A percentile compares a stretch with the other conserved stretches of the same genome.
Conservation (phyloP, 2,329 filamentous ascomycete genomes). For the Xenoacremonium recifei region DNA sequence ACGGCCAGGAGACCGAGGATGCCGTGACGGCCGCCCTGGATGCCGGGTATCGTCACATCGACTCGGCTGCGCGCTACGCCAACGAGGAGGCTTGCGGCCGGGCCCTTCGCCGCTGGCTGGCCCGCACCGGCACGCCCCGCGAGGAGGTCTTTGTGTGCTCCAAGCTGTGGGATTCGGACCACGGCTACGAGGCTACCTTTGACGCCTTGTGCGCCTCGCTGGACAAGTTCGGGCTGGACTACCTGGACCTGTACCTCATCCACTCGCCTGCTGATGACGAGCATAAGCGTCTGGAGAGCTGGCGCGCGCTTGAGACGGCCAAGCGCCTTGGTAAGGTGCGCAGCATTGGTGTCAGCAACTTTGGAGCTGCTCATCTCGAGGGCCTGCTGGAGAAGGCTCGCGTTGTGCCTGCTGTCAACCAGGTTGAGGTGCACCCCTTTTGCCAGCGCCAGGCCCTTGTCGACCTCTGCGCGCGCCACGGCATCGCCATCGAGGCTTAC, state of each 20-base stretch:
- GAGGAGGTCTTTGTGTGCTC: conserved; percentile 67
- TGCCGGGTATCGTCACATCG: conserved; percentile 54
- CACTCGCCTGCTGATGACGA: conserved; percentile 67
- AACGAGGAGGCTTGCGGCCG: conserved; percentile 69
- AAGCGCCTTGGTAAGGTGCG: conserved; percentile 61
- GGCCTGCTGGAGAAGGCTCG: conserved; percentile 55
- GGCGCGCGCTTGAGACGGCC: conserved; percentile 69
- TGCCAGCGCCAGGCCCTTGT: conserved; percentile 61
- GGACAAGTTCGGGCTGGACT: conserved; percentile 62
- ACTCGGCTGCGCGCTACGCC: conserved; percentile 57
- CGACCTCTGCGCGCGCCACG: conserved; percentile 53
- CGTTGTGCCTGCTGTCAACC: conserved; percentile 67
- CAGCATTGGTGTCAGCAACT: conserved; percentile 78
- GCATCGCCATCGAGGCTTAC: conserved; percentile 58
- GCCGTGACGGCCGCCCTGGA: conserved; percentile 61
- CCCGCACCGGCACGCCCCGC: conserved; percentile 62
- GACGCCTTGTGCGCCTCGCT: conserved; percentile 64
- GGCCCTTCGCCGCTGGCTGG: conserved; percentile 67
- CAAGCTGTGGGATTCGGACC: conserved; percentile 61
- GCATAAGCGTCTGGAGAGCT: conserved; percentile 67
- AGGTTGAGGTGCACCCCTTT: conserved; percentile 79
- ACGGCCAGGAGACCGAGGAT: conserved; percentile 54
- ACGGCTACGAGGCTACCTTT: conserved; percentile 49
- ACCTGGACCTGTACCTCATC: conserved; percentile 71
- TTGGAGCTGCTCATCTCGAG: conserved; percentile 62